phyloP scores from a whole-genome alignment of 306 rosid genomes.

The Datisca glomerata region DNA sequence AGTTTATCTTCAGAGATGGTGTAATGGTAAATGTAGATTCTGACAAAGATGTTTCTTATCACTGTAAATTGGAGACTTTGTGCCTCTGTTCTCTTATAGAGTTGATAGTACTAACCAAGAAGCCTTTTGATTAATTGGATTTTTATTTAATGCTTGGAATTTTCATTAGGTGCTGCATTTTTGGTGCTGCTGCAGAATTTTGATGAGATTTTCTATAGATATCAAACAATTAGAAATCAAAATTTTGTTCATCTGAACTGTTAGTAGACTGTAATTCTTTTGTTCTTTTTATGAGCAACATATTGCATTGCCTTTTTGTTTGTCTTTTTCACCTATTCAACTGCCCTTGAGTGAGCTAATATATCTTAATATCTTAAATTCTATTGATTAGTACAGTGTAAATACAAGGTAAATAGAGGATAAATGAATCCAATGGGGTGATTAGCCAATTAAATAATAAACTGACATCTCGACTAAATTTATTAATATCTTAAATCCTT shows the following conservation, averaged over 20 bases:
- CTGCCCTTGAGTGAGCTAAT: no score
- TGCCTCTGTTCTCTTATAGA: constrained; percentile 79
- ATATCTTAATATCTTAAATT: no score
- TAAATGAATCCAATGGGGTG: no score
- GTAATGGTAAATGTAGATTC: constrained; percentile 49
- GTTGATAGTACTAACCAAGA: constrained; percentile 41
- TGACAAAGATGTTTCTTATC: constrained; percentile 39
- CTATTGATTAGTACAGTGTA: no score
- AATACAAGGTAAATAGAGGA: no score
- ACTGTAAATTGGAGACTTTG: constrained; percentile 77
- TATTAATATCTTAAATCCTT: no score
- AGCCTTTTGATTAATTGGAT: constrained; percentile 41
- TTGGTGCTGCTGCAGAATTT: constrained; percentile 39
- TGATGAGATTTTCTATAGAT: constrained; percentile 23
- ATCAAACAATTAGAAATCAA: constrained; percentile 13
- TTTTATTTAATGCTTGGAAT: constrained; percentile 29
- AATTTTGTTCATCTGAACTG: constrained; percentile 30
- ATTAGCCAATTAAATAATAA: no score
- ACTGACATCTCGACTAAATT: no score
- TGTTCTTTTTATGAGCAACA: no score
- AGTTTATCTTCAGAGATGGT: constrained; percentile 73
- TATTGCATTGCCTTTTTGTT: no score
- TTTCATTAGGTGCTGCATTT: constrained; percentile 19
- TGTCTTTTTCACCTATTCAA: neutral
- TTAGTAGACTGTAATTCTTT: no score